Evolutionary conservation across 139 green algal species (phyloP).

Genomic region (Raphidocelis subcapitata): DNA sequence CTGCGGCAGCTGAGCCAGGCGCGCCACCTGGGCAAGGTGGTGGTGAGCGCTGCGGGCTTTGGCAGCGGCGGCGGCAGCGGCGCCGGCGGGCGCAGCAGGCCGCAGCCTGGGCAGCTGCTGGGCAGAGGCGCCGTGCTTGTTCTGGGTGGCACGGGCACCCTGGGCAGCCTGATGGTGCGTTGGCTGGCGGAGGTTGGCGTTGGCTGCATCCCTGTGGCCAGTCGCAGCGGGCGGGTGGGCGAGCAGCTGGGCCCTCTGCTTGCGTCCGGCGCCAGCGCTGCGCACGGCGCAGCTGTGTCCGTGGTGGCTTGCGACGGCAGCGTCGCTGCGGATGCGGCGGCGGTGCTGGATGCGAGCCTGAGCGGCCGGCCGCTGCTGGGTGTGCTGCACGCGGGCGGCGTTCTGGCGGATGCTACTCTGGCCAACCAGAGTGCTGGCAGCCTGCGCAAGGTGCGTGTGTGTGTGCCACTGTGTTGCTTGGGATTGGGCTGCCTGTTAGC

Average conservation of each 20-base stretch:
- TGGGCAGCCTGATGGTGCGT: constrained; percentile 50
- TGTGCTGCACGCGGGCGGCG: constrained; percentile 74
- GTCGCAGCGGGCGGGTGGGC: not conserved
- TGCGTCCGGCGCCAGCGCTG: not conserved
- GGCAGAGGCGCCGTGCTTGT: constrained; percentile 31
- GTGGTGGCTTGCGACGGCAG: constrained; percentile 1
- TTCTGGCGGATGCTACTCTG: constrained; percentile 69
- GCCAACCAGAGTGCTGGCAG: constrained; percentile 48
- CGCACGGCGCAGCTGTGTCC: not conserved
- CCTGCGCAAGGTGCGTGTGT: constrained; percentile 39
- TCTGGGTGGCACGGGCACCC: constrained; percentile 61
- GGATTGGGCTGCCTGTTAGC: no score
- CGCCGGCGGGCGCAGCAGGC: not conserved
- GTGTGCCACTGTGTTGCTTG: no score
- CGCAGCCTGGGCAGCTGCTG: not conserved
- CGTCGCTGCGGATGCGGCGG: not conserved
- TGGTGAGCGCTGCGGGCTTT: constrained; percentile 40
- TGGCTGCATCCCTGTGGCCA: constrained; percentile 4
- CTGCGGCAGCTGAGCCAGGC: constrained; percentile 81
- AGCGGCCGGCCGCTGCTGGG: constrained; percentile 9
- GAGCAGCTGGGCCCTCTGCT: not conserved
- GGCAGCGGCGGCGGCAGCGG: not conserved
- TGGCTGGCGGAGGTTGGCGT: constrained; percentile 42
- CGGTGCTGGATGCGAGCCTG: not conserved
- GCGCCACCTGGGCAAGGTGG: constrained; percentile 82